phyloP scores from a whole-genome alignment of 129 eudicot genomes.

The Oenanthe sinensis region DNA sequence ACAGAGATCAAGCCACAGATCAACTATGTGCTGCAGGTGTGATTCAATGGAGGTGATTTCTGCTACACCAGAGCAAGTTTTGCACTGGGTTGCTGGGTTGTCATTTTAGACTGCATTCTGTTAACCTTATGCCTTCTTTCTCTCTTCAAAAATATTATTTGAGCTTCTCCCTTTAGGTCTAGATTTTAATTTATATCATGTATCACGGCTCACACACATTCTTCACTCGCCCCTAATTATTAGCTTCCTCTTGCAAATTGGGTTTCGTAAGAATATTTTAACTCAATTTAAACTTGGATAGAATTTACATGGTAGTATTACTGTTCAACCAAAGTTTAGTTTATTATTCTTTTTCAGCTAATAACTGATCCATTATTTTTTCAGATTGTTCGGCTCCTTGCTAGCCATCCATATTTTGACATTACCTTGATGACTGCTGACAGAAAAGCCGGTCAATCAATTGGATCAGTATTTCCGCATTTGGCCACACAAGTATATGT shows the following conservation, averaged over 20 bases:
- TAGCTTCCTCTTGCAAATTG: not conserved
- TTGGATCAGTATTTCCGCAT: conserved; percentile 94
- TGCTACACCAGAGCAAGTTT: not conserved
- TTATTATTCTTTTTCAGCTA: not conserved
- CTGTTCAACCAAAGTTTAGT: not conserved
- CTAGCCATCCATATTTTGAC: conserved; percentile 69
- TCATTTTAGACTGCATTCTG: not conserved
- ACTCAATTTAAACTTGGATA: not conserved
- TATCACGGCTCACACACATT: not conserved
- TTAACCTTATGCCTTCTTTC: no score
- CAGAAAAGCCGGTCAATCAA: conserved; percentile 95
- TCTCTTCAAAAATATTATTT: no score
- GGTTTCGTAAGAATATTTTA: not conserved
- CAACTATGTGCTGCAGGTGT: no score
- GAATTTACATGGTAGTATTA: not conserved
- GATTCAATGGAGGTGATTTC: no score
- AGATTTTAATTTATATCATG: not conserved
- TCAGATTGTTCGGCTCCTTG: conserved; percentile 86
- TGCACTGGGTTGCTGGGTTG: not conserved
- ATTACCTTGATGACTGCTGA: conserved; percentile 94
- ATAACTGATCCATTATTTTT: not conserved
- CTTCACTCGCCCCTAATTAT: not conserved
- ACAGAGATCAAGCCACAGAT: no score
- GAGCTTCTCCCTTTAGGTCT: no score
- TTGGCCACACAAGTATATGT: conserved; percentile 56